Evolutionary conservation across 371 early-diverging fungal genomes (phyloP).

Genomic region (Mucor velutinosus): DNA sequence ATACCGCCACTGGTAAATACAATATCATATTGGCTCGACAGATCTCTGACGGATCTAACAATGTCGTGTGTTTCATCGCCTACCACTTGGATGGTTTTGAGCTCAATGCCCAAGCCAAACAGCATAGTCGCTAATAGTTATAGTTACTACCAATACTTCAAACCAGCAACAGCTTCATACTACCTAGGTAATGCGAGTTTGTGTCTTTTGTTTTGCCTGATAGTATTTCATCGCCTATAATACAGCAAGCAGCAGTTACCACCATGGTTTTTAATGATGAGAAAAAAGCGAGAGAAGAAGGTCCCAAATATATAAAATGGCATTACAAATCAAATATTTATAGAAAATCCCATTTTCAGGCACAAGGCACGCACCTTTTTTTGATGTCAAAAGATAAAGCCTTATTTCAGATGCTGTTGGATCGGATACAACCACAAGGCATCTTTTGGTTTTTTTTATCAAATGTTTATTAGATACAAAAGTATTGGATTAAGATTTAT

Average conservation of each 20-base stretch:
- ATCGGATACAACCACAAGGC: no score
- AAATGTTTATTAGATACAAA: no score
- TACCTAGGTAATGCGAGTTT: conserved; percentile 64
- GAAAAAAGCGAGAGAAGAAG: neutral
- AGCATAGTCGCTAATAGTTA: conserved; percentile 45
- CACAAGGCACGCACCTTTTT: no score
- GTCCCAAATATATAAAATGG: neutral
- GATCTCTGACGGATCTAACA: conserved; percentile 37
- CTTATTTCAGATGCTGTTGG: no score
- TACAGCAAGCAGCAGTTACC: conserved; percentile 38
- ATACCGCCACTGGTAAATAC: conserved; percentile 77
- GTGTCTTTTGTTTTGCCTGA: conserved; percentile 72
- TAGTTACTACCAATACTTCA: neutral
- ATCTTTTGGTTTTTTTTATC: no score
- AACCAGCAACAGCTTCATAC: neutral
- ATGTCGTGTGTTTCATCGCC: conserved; percentile 56
- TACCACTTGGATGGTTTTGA: conserved; percentile 59
- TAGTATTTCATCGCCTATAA: conserved; percentile 72
- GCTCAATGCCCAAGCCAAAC: conserved; percentile 60
- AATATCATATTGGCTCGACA: conserved; percentile 50
- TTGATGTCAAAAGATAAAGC: no score
- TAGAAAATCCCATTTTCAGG: no score
- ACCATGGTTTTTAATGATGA: neutral
- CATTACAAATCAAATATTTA: neutral
- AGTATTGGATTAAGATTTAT: no score